Percentiles rank a stretch among this genome's conserved stretches.
Conservation (phyloP, 495 filamentous ascomycete species). For the Lasiosphaeris hirsuta region DNA sequence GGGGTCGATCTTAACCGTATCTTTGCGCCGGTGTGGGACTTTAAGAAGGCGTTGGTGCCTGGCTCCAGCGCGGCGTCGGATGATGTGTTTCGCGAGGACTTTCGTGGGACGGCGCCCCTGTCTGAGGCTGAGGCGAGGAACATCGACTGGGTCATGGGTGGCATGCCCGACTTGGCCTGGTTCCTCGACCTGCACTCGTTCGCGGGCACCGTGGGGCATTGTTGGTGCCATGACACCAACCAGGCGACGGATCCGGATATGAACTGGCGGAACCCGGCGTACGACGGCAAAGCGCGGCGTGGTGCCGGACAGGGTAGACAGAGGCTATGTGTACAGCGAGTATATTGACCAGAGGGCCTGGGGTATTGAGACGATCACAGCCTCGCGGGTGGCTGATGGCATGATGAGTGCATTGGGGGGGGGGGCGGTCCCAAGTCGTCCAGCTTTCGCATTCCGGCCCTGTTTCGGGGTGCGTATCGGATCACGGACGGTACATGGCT, state of each 20-base stretch:
- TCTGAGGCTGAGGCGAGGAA: constrained; percentile 10
- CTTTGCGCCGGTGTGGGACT: constrained; percentile 11
- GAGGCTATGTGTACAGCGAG: constrained; percentile 7
- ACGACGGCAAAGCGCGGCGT: constrained; percentile 12
- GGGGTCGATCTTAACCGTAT: constrained; percentile 13
- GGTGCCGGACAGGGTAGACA: neutral
- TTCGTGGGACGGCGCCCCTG: constrained; percentile 7
- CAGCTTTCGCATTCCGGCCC: constrained; percentile 10
- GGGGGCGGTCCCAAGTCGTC: neutral
- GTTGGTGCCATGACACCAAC: constrained; percentile 13
- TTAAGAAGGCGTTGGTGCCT: neutral
- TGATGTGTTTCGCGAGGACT: neutral
- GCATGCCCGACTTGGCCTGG: constrained; percentile 10
- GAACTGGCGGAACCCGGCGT: constrained; percentile 3
- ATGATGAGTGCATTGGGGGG: constrained; percentile 2
- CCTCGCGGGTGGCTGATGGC: neutral
- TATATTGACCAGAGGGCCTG: constrained; percentile 4
- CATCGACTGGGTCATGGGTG: constrained; percentile 10
- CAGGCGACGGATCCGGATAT: neutral
- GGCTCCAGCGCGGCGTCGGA: neutral
- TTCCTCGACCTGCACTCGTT: constrained; percentile 8
- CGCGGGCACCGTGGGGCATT: constrained; percentile 3
- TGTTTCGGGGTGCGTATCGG: neutral
- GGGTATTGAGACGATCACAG: constrained; percentile 1
- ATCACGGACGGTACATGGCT: neutral